Conservation (phyloP, 345 rosid species). For the Arabidopsis suecica region DNA sequence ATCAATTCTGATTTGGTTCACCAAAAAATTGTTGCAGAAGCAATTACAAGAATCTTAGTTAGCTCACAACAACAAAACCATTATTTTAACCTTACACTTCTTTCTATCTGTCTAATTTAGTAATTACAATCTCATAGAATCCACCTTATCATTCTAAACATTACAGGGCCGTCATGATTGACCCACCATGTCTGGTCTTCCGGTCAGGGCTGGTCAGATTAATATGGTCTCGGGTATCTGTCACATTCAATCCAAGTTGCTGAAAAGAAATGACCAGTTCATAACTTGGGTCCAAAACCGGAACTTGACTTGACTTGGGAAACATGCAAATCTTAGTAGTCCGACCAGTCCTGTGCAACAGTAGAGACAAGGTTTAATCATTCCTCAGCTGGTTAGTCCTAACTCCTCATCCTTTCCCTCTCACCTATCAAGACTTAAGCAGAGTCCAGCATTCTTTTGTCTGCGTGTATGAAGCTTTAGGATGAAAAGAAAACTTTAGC, state of each 20-base stretch:
- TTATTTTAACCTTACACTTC: neutral
- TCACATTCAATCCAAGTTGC: constrained; percentile 1
- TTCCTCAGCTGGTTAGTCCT: constrained; percentile 4
- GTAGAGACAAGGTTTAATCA: constrained; percentile 4
- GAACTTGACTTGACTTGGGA: neutral
- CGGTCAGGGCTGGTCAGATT: neutral
- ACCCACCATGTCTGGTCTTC: neutral
- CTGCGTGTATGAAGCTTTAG: constrained; percentile 9
- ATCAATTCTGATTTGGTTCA: neutral
- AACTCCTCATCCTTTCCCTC: neutral
- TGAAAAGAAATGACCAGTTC: constrained; percentile 13
- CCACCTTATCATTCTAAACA: neutral
- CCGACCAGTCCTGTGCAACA: neutral
- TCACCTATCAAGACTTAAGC: constrained; percentile 26
- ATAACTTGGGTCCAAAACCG: neutral
- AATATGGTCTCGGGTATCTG: neutral
- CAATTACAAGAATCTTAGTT: constrained; percentile 5
- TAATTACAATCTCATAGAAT: constrained; percentile 3
- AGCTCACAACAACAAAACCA: neutral
- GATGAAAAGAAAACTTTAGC: constrained; percentile 2
- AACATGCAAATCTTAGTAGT: neutral
- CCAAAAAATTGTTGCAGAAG: neutral
- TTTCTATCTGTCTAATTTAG: neutral
- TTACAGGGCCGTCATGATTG: neutral
- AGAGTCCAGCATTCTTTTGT: constrained; percentile 13